Evolutionary conservation across 352 stramenopile species (phyloP).

Genomic region (Pythium scleroteichum): DNA sequence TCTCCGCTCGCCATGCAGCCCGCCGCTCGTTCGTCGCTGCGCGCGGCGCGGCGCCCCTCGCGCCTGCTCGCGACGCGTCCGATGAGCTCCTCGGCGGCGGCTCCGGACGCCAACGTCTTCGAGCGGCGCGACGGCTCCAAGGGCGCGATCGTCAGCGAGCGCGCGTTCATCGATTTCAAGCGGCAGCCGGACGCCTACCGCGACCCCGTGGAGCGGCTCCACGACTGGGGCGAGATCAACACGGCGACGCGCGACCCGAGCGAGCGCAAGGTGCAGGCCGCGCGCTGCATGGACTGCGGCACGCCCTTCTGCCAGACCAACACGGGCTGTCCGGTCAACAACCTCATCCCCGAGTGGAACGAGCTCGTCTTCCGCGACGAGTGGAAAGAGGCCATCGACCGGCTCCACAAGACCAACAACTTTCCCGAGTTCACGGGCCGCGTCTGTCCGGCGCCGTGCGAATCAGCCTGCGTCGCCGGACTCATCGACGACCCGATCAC

Average conservation of each 20-base stretch:
- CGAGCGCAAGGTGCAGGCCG: conserved; percentile 93
- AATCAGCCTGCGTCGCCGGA: conserved; percentile 95
- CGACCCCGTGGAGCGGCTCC: conserved; percentile 88
- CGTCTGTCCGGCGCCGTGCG: conserved; percentile 96
- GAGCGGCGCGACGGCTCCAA: conserved; percentile 68
- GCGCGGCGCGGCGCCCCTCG: background rate
- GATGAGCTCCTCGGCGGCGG: conserved; percentile 5
- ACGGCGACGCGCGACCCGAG: conserved; percentile 81
- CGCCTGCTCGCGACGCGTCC: conserved; percentile 9
- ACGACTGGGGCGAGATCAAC: conserved; percentile 98
- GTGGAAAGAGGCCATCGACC: conserved; percentile 95
- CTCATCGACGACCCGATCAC: conserved; percentile 96
- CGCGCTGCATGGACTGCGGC: conserved; percentile 98
- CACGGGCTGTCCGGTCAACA: conserved; percentile 97
- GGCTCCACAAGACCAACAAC: conserved; percentile 98
- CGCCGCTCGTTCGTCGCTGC: conserved; percentile 6
- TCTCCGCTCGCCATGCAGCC: conserved; percentile 17
- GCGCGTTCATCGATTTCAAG: conserved; percentile 84
- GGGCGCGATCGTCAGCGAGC: conserved; percentile 67
- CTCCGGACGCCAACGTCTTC: conserved; percentile 9
- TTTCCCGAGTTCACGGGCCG: conserved; percentile 98
- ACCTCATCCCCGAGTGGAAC: conserved; percentile 99
- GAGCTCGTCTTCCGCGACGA: conserved; percentile 97
- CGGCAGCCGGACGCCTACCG: conserved; percentile 93
- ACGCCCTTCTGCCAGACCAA: conserved; percentile 98